Evolutionary conservation across 306 rosid genomes (phyloP).

Genomic region (Ziziphus jujuba): DNA sequence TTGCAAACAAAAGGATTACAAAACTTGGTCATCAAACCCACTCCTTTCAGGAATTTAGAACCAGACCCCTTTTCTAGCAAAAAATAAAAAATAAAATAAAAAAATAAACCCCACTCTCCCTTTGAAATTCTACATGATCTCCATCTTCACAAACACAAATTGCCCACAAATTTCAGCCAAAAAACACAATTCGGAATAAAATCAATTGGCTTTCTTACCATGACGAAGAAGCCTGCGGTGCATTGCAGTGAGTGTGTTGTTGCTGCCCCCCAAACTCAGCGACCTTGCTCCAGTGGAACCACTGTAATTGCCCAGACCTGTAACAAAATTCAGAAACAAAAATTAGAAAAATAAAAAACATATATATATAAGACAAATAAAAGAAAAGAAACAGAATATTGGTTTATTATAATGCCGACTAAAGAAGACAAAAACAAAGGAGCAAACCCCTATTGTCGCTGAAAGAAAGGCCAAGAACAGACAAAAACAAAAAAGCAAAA

Average conservation of each 20-base stretch:
- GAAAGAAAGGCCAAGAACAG: conserved; percentile 19
- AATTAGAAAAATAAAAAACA: not conserved
- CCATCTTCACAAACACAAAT: not conserved
- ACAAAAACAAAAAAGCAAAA: not conserved
- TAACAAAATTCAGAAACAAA: not conserved
- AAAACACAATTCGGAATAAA: too few relatives aligned
- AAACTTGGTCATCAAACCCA: conserved; percentile 2
- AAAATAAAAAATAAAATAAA: too few relatives aligned
- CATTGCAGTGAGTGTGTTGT: conserved; percentile 1
- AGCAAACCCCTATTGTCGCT: conserved; percentile 16
- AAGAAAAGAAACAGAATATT: not conserved
- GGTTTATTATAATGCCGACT: not conserved
- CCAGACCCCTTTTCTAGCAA: not conserved
- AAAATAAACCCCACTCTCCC: not conserved
- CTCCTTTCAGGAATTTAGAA: not conserved
- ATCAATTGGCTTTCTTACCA: conserved; percentile 12
- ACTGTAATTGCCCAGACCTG: conserved; percentile 28
- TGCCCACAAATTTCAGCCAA: not conserved
- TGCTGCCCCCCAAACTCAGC: conserved; percentile 23
- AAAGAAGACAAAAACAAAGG: conserved; percentile 12
- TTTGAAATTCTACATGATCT: not conserved
- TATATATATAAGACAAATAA: not conserved
- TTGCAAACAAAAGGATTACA: conserved; percentile 5
- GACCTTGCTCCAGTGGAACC: conserved; percentile 10
- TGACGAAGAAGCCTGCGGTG: conserved; percentile 72